These are phyloP conservation scores for Kwoniella mangroviensis DNA, from an alignment of 768 basidiomycete genomes.

Conservation along the genomic window DNA sequence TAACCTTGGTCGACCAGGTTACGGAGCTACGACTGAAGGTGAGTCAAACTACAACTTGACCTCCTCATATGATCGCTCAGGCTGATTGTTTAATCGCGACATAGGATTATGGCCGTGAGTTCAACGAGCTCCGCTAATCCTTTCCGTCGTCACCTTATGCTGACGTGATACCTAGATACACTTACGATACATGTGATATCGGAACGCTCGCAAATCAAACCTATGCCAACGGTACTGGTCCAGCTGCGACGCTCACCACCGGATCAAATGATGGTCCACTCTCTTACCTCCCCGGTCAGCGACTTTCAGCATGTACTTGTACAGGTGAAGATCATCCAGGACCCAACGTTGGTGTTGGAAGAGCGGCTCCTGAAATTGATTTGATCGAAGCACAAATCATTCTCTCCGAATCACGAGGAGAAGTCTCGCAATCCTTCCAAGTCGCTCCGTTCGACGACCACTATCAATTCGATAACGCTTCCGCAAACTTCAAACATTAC, in stretches of 20 bases:
- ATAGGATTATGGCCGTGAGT: slow-evolving; percentile 40
- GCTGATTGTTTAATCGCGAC: too few species aligned
- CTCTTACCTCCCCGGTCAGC: slow-evolving; percentile 58
- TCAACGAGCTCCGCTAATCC: too few species aligned
- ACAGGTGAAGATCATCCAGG: slow-evolving; percentile 85
- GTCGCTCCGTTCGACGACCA: slow-evolving; percentile 68
- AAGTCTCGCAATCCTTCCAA: slow-evolving; percentile 75
- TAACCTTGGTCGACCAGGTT: slow-evolving; percentile 87
- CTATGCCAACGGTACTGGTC: slow-evolving; percentile 43
- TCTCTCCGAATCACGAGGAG: slow-evolving; percentile 63
- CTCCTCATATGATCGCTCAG: not conserved
- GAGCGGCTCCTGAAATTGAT: slow-evolving; percentile 91
- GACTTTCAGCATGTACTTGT: slow-evolving; percentile 78
- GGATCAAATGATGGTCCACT: slow-evolving; percentile 48
- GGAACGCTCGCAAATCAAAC: slow-evolving; percentile 54
- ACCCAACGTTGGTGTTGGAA: slow-evolving; percentile 67
- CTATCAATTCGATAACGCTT: slow-evolving; percentile 60
- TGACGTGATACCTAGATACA: slow-evolving; percentile 62
- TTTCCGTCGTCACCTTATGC: slow-evolving; percentile 44
- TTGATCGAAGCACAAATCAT: slow-evolving; percentile 81
- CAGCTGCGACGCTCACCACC: slow-evolving; percentile 49
- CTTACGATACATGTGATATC: slow-evolving; percentile 55
- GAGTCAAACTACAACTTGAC: slow-evolving; percentile 61
- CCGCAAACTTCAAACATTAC: slow-evolving; percentile 32
- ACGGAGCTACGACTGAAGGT: slow-evolving; percentile 76